Evolutionary conservation across 2,329 filamentous ascomycete genomes (phyloP), one percentile per base, ranked within the genome.

Genomic region (Metarhizium guizhouense): DNA sequence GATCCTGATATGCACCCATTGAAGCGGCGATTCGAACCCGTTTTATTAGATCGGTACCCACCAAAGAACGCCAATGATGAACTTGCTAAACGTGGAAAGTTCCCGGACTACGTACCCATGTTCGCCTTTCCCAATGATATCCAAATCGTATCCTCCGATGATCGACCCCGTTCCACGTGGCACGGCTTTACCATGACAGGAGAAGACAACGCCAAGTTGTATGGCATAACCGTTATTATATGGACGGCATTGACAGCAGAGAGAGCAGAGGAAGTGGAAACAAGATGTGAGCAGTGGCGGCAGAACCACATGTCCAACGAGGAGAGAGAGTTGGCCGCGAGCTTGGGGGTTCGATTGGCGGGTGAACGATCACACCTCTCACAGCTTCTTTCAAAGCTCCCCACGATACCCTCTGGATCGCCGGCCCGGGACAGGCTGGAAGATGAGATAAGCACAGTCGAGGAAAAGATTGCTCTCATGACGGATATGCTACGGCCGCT

Each of bases 121-220:
- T 99, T 99, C 71, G 92, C 94, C 54, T 99, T 97, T 65, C 94
- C 94, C 49, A 96, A 97, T 71, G 94, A 99, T 70, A 94, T 99
- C 63, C 91, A 91, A 60, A 94, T 99, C 53, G 90, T 97, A 10
- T 96, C 94, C 1, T 92, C 92, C 1, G 94, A 99, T 66, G 90
- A 96, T 68, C 82, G 92, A 59, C 94, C 94, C 1, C 82, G 91
- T 59, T 93, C 94, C n/a, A 96, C 92, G 29, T 99, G 94, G 94
- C 94, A 99, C 72, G 94, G 94, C 51, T 99, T 99, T 67, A 92
- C 90, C 59, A 97, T 99, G 94, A 99, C 94, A 2, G 88, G 87
- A 25, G 88, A 89, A 55, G 92, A 97, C 67, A 93, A 90, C 64
- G 88, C 90, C 55, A 95, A 94, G 69, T 78, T 97, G 20, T 93